Conservation (phyloP, 208 protist genomes). For the Giardia muris region DNA sequence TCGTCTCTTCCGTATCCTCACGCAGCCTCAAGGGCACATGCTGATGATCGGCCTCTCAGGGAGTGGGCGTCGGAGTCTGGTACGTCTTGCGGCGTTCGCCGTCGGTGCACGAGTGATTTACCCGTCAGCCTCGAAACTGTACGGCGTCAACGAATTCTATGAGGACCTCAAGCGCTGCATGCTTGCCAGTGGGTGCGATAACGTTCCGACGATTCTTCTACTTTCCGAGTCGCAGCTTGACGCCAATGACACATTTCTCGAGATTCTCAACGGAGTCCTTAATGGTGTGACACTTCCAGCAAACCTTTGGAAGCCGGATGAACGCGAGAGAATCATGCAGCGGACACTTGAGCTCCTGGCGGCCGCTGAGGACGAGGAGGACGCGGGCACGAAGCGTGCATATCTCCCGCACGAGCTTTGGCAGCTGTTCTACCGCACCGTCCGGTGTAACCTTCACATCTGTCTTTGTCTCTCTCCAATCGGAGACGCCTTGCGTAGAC, state of each 20-base stretch:
- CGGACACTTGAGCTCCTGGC: background rate
- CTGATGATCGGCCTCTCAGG: constrained; percentile 82
- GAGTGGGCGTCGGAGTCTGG: constrained; percentile 71
- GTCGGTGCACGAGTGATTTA: constrained; percentile 70
- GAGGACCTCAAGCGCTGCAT: constrained; percentile 62
- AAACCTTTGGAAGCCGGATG: constrained; percentile 67
- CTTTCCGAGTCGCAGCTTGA: constrained; percentile 91
- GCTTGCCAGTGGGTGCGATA: constrained; percentile 25
- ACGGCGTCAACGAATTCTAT: constrained; percentile 70
- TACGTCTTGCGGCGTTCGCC: constrained; percentile 56
- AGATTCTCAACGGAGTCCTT: constrained; percentile 95
- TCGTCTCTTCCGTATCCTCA: constrained; percentile 73
- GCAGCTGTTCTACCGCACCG: constrained; percentile 15
- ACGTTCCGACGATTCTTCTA: constrained; percentile 68
- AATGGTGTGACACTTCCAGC: constrained; percentile 89
- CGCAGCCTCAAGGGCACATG: constrained; percentile 72
- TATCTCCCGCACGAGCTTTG: background rate
- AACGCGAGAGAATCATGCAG: constrained; percentile 79
- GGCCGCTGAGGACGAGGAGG: background rate
- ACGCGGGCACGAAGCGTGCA: background rate
- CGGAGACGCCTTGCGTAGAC: constrained; percentile 76
- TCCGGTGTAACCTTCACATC: constrained; percentile 66
- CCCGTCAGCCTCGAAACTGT: constrained; percentile 72
- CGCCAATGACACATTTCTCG: constrained; percentile 78
- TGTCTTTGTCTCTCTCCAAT: constrained; percentile 83